Conservation (phyloP, 352 stramenopile species). For the Phytophthora chlamydospora region DNA sequence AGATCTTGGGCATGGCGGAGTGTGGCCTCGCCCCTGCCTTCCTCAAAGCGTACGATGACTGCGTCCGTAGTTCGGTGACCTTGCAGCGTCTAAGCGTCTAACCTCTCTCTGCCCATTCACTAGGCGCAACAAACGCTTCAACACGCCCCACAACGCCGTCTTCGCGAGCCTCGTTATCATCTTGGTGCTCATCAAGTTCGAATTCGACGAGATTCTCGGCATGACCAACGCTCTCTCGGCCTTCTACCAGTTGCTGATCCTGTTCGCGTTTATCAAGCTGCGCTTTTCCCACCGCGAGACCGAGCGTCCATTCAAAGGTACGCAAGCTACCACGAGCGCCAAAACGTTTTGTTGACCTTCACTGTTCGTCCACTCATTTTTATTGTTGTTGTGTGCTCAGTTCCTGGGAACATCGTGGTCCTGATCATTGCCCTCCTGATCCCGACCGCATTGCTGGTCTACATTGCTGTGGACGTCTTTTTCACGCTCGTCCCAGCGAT, state of each 20-base stretch:
- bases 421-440: slow-evolving; percentile 41
- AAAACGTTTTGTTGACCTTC: background rate
- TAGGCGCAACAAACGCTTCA: slow-evolving; percentile 59
- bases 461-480: slow-evolving; percentile 58
- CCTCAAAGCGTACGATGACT: slow-evolving; percentile 73
- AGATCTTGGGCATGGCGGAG: slow-evolving; percentile 86
- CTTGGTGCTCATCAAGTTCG: slow-evolving; percentile 56
- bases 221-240: slow-evolving; percentile 94
- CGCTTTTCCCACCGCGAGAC: slow-evolving; percentile 66
- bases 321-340: slow-evolving; percentile 12
- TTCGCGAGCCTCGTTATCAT: slow-evolving; percentile 55
- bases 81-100: background rate
- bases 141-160: slow-evolving; percentile 59
- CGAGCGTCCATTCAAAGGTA: slow-evolving; percentile 51
- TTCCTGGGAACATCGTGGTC: slow-evolving; percentile 38
- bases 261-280: slow-evolving; percentile 87
- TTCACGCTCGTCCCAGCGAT: slow-evolving; percentile 45
- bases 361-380: background rate
- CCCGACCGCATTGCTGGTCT: slow-evolving; percentile 44
- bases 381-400: slow-evolving; percentile 16
- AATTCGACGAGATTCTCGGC: slow-evolving; percentile 82
- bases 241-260: slow-evolving; percentile 86
- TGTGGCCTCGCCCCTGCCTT: slow-evolving; percentile 84
- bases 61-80: background rate
- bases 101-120: background rate